Percentiles rank a stretch among this genome's conserved stretches.
phyloP scores from a whole-genome alignment of 192 early-diverging fungal species.

The Globomyces pollinis-pini region DNA sequence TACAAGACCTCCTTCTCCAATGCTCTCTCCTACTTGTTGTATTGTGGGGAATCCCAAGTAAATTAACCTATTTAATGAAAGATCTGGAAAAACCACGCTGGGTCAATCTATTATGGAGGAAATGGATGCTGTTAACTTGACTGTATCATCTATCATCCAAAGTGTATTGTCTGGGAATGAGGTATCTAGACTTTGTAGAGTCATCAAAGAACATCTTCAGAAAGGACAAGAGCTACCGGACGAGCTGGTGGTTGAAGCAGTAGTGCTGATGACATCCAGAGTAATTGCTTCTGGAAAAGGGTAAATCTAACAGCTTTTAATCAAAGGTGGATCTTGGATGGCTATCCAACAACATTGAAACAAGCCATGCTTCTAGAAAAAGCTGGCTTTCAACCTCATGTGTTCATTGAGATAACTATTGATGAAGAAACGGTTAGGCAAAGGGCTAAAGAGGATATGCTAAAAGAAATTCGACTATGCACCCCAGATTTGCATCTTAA shows the following conservation, averaged over 20 bases:
- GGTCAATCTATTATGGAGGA: constrained; percentile 21
- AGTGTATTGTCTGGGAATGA: constrained; percentile 32
- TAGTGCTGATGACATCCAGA: constrained; percentile 32
- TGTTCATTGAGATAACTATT: constrained; percentile 31
- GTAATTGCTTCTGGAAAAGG: constrained; percentile 30
- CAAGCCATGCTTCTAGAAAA: constrained; percentile 39
- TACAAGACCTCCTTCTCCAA: constrained; percentile 22
- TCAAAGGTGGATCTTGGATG: constrained; percentile 46
- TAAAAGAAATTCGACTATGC: constrained; percentile 5
- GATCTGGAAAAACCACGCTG: constrained; percentile 35
- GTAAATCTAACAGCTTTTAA: constrained; percentile 8
- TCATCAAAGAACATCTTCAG: constrained; percentile 24
- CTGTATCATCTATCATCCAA: constrained; percentile 26
- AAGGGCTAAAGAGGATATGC: constrained; percentile 14
- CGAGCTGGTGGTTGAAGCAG: constrained; percentile 25
- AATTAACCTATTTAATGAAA: too few species aligned
- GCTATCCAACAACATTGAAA: constrained; percentile 34
- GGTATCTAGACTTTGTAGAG: constrained; percentile 12
- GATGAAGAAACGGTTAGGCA: constrained; percentile 10
- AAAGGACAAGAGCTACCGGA: constrained; percentile 26
- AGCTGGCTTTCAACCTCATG: constrained; percentile 34
- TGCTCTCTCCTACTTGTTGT: constrained; percentile 28
- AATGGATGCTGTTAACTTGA: constrained; percentile 33
- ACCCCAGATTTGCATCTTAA: constrained; percentile 25
- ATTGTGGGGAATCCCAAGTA: constrained; percentile 38